phyloP scores from a whole-genome alignment of 345 rosid species.

The Eucalyptus leucophloia region DNA sequence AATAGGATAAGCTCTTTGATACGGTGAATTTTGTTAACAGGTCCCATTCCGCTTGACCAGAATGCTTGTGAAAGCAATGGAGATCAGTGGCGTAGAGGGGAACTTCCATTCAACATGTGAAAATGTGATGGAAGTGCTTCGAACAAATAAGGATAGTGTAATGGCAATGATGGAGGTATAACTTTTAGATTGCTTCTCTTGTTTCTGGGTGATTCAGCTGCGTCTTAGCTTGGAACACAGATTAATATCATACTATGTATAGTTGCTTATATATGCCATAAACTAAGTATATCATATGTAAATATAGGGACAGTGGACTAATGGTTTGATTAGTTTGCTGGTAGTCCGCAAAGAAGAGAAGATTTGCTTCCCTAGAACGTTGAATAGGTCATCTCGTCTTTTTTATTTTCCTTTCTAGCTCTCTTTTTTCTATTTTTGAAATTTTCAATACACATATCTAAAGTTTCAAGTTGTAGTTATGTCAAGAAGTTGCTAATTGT shows the following conservation, averaged over 20 bases:
- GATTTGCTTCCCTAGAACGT: not conserved
- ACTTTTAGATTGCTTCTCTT: not conserved
- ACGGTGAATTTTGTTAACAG: conserved; percentile 9
- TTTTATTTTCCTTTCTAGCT: not conserved
- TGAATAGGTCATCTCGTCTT: not conserved
- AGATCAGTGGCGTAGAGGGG: conserved; percentile 96
- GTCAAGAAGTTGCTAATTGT: not conserved
- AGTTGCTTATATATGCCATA: not conserved
- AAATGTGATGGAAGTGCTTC: conserved; percentile 92
- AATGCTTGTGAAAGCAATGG: conserved; percentile 99
- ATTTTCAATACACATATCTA: not conserved
- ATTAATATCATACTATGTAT: not conserved
- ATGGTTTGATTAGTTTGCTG: not conserved
- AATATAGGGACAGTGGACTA: not conserved
- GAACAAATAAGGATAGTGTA: conserved; percentile 81
- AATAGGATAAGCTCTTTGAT: not conserved
- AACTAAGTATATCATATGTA: not conserved
- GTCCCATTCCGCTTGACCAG: conserved; percentile 97
- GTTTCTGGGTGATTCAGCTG: not conserved
- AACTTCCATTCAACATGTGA: conserved; percentile 91
- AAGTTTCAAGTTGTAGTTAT: not conserved
- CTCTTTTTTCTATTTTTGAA: not conserved
- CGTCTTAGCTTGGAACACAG: not conserved
- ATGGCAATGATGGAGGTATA: conserved; percentile 99
- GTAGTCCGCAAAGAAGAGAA: not conserved